phyloP scores from a whole-genome alignment of 805 yeast species.

The Yarrowia sp. region DNA sequence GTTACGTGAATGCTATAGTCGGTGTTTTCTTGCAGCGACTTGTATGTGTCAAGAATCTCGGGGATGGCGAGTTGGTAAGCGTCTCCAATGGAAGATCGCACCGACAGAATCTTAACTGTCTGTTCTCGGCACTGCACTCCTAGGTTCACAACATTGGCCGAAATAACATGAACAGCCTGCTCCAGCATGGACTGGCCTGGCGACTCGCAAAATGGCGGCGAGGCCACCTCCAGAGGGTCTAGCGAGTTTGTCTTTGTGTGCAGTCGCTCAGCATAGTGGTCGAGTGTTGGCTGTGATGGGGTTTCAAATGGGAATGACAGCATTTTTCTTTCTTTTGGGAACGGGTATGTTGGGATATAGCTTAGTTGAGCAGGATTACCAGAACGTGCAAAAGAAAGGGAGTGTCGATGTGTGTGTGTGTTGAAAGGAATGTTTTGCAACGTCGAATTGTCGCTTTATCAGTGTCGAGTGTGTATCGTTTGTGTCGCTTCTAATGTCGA shows the following conservation, averaged over 20 bases:
- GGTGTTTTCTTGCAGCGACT: neutral
- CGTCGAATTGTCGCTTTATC: neutral
- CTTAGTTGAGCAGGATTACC: neutral
- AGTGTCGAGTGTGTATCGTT: neutral
- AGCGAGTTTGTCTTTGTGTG: slow-evolving; percentile 10
- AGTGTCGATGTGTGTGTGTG: neutral
- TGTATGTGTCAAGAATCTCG: slow-evolving; percentile 24
- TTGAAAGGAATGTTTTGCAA: neutral
- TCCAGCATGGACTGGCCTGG: neutral
- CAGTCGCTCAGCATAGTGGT: slow-evolving; percentile 18
- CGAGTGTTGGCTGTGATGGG: slow-evolving; percentile 4
- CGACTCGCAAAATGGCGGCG: neutral
- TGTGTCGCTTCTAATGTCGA: too few relatives aligned
- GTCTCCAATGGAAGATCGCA: slow-evolving; percentile 28
- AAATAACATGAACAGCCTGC: slow-evolving; percentile 14
- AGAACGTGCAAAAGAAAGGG: too few relatives aligned
- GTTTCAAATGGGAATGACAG: slow-evolving; percentile 14
- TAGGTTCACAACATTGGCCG: neutral
- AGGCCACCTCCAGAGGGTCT: neutral
- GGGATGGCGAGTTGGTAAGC: slow-evolving; percentile 27
- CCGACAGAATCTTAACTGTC: slow-evolving; percentile 27
- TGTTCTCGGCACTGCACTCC: slow-evolving; percentile 7
- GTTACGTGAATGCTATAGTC: slow-evolving; percentile 28
- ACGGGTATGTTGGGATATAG: neutral
- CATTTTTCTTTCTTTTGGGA: neutral